phyloP scores from a whole-genome alignment of 495 filamentous ascomycete species.

The Hypomontagnella monticulosa region DNA sequence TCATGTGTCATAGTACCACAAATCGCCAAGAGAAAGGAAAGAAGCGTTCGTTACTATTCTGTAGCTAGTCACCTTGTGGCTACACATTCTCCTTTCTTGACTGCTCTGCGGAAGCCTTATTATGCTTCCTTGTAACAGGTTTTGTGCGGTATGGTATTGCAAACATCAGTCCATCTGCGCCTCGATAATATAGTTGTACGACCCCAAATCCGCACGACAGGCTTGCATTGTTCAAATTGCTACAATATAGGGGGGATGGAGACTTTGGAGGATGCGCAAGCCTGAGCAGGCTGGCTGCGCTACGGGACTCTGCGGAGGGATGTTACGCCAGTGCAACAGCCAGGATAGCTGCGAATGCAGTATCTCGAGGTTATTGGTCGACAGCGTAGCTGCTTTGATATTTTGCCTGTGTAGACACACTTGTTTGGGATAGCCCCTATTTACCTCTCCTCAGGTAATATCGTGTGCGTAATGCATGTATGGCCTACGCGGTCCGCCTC shows the following conservation, averaged over 20 bases:
- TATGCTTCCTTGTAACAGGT: slow-evolving; percentile 3
- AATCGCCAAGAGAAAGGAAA: no score
- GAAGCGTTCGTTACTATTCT: background rate
- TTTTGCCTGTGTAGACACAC: slow-evolving; percentile 35
- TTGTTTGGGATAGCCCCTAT: slow-evolving; percentile 19
- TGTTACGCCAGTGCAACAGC: slow-evolving; percentile 43
- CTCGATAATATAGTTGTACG: slow-evolving; percentile 34
- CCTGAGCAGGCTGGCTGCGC: slow-evolving; percentile 29
- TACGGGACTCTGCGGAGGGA: slow-evolving; percentile 40
- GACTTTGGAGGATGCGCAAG: slow-evolving; percentile 26
- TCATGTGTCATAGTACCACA: slow-evolving; percentile 1
- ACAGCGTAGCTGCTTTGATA: slow-evolving; percentile 23
- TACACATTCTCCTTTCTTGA: background rate
- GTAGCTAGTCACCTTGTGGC: background rate
- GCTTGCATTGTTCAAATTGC: slow-evolving; percentile 33
- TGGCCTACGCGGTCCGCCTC: slow-evolving; percentile 12
- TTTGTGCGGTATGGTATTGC: slow-evolving; percentile 17
- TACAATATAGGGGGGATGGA: slow-evolving; percentile 26
- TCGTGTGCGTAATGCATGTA: slow-evolving; percentile 15
- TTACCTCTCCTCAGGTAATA: slow-evolving; percentile 18
- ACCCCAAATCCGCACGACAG: slow-evolving; percentile 34
- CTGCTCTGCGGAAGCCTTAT: background rate
- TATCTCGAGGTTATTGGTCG: slow-evolving; percentile 33
- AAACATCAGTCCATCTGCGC: slow-evolving; percentile 29
- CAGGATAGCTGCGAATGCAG: slow-evolving; percentile 25